phyloP scores from a whole-genome alignment of 2,329 filamentous ascomycete species.

The Nectriaceae sp. region DNA sequence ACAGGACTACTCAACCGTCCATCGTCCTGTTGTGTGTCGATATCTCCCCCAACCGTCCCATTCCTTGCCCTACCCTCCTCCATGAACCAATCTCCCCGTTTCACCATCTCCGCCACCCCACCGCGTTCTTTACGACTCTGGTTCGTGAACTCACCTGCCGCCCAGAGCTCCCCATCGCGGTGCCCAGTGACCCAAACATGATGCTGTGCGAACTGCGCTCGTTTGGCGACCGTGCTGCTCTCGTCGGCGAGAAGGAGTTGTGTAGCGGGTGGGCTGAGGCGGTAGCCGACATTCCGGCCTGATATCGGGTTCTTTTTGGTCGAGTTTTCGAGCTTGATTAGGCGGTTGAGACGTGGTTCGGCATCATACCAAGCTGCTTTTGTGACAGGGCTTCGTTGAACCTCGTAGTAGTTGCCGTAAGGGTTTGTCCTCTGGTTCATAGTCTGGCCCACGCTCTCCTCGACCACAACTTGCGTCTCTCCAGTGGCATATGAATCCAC shows the following conservation, averaged over 20 bases:
- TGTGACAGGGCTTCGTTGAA: constrained; percentile 49
- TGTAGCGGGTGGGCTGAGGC: constrained; percentile 46
- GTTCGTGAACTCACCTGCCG: constrained; percentile 53
- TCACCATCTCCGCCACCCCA: constrained; percentile 49
- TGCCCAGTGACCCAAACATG: constrained; percentile 52
- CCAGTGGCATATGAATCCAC: constrained; percentile 51
- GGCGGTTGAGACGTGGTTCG: constrained; percentile 53
- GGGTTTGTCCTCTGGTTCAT: constrained; percentile 58
- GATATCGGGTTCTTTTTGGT: constrained; percentile 47
- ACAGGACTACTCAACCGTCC: constrained; percentile 34
- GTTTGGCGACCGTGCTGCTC: constrained; percentile 42
- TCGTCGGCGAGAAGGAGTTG: constrained; percentile 50
- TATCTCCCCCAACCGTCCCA: neutral
- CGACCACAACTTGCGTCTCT: constrained; percentile 50
- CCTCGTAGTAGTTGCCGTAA: constrained; percentile 61
- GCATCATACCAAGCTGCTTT: constrained; percentile 53
- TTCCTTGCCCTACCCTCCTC: constrained; percentile 19
- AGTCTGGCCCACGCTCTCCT: constrained; percentile 37
- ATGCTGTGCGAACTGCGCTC: constrained; percentile 49
- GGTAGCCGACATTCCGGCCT: constrained; percentile 52
- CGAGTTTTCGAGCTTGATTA: constrained; percentile 50
- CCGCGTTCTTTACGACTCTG: constrained; percentile 48
- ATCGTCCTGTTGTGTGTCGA: neutral
- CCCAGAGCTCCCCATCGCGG: constrained; percentile 51
- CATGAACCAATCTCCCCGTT: constrained; percentile 48